These are phyloP conservation scores for Fusarium dlaminii DNA, from an alignment of 2,329 filamentous ascomycete genomes.

Conservation along the genomic window DNA sequence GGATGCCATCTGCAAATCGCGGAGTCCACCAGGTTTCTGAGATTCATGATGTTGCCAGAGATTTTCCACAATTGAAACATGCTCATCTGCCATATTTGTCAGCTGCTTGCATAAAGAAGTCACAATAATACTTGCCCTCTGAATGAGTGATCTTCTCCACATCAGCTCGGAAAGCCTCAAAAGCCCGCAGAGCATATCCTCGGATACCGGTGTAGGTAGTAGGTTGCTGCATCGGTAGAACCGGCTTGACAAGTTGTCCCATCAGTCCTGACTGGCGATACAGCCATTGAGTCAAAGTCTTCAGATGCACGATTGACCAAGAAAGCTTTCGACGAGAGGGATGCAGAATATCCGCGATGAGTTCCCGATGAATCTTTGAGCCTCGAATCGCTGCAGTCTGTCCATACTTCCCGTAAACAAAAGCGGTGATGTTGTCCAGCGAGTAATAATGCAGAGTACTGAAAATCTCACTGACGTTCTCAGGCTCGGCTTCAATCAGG, in stretches of 20 bases:
- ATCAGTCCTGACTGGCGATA: constrained; percentile 14
- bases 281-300: constrained; percentile 20
- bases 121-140: neutral
- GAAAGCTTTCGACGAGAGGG: constrained; percentile 27
- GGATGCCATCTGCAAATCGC: constrained; percentile 59
- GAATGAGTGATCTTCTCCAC: neutral
- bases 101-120: fast-evolving
- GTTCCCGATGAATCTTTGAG: constrained; percentile 1
- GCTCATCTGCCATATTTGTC: neutral
- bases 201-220: constrained; percentile 32
- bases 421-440: constrained; percentile 25
- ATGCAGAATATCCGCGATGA: constrained; percentile 32
- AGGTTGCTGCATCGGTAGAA: constrained; percentile 34
- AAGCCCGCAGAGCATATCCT: constrained; percentile 15
- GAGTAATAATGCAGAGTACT: constrained; percentile 31
- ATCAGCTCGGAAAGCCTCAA: constrained; percentile 13
- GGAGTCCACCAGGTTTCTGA: constrained; percentile 42
- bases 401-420: constrained; percentile 29
- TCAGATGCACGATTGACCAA: constrained; percentile 25
- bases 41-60: constrained; percentile 49
- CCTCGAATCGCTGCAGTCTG: constrained; percentile 22
- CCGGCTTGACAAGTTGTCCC: neutral
- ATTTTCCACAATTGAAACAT: constrained; percentile 49
- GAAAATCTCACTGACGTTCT: constrained; percentile 27
- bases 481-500: constrained; percentile 11